These are phyloP conservation scores for Paecilomyces fulvus DNA, from an alignment of 2,329 filamentous ascomycete species.

Conservation along the genomic window DNA sequence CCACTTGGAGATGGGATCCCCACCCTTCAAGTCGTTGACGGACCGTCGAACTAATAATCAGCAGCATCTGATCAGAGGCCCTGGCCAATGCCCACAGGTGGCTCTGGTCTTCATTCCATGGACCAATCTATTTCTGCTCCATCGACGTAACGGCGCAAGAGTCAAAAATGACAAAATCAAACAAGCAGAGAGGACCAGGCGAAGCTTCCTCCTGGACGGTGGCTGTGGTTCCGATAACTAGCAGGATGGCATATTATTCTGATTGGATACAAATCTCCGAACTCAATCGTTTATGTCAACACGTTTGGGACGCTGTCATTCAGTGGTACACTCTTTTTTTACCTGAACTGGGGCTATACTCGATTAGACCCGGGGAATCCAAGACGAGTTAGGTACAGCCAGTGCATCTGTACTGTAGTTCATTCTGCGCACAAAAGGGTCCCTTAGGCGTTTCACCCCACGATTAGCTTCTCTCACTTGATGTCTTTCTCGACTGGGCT, in stretches of 20 bases:
- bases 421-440: slow-evolving; percentile 7
- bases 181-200: not conserved
- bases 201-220: not conserved
- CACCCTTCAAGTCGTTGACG: not conserved
- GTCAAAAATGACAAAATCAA: not conserved
- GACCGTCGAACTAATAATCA: not conserved
- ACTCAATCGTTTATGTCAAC: not conserved
- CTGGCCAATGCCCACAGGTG: not conserved
- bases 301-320: not conserved
- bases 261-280: not conserved
- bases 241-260: not conserved
- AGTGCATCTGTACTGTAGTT: slow-evolving; percentile 4
- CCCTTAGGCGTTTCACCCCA: slow-evolving; percentile 27
- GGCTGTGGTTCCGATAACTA: not conserved
- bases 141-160: not conserved
- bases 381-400: not conserved
- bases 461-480: slow-evolving; percentile 13
- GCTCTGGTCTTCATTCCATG: not conserved
- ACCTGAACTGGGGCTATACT: not conserved
- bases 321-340: not conserved
- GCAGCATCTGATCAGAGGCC: not conserved
- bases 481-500: slow-evolving; percentile 1
- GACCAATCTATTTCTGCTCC: not conserved
- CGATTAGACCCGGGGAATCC: not conserved
- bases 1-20: not conserved